phyloP scores from a whole-genome alignment of 768 basidiomycete genomes.

The Pisolithus microcarpus region DNA sequence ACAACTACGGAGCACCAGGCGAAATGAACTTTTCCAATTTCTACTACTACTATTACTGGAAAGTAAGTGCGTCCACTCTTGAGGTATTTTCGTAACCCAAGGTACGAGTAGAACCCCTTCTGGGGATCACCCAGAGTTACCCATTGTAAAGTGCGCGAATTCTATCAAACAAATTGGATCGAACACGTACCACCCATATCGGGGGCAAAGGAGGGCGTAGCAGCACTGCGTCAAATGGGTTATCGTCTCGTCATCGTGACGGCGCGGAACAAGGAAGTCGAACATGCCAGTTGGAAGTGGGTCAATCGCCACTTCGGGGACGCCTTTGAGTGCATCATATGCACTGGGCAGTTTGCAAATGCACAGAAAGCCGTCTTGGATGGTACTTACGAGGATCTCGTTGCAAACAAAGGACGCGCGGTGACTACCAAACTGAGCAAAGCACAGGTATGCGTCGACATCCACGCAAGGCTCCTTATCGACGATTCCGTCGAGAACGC shows the following conservation, averaged over 20 bases:
- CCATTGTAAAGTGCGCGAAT: conserved; percentile 48
- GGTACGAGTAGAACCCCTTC: conserved; percentile 34
- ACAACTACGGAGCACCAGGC: conserved; percentile 38
- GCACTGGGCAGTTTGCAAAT: conserved; percentile 66
- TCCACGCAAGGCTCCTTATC: conserved; percentile 60
- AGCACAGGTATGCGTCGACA: conserved; percentile 60
- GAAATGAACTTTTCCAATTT: conserved; percentile 50
- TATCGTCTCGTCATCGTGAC: conserved; percentile 70
- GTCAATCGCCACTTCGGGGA: conserved; percentile 58
- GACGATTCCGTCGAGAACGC: conserved; percentile 83
- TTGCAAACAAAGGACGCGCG: conserved; percentile 25
- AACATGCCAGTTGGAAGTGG: conserved; percentile 62
- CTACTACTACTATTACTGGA: conserved; percentile 76
- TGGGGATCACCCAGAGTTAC: conserved; percentile 61
- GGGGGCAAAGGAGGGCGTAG: conserved; percentile 54
- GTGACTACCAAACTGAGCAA: conserved; percentile 57
- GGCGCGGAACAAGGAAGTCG: conserved; percentile 51
- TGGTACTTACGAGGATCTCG: not conserved
- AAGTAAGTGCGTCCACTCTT: conserved; percentile 31
- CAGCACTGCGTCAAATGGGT: conserved; percentile 52
- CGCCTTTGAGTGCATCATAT: conserved; percentile 54
- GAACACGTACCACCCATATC: conserved; percentile 43
- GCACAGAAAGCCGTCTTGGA: conserved; percentile 30
- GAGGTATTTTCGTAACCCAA: not conserved
- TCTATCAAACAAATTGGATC: conserved; percentile 48